Evolutionary conservation across 208 protist genomes (phyloP).

Genomic region (Crithidia fasciculata): DNA sequence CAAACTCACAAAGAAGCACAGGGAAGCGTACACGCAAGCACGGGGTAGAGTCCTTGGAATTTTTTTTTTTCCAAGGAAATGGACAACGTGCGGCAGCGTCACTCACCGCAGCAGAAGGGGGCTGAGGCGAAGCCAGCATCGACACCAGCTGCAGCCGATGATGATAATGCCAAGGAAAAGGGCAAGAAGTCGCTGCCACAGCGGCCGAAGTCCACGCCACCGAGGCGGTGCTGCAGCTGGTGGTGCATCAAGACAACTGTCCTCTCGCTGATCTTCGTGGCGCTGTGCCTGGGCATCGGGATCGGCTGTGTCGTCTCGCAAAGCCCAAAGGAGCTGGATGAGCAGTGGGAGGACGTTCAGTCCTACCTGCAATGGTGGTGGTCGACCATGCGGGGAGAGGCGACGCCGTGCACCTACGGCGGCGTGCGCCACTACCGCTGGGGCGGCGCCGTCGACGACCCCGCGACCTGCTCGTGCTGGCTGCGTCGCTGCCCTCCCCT

Average conservation of each 20-base stretch:
- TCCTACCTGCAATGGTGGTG: constrained; percentile 25
- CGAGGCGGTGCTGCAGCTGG: not conserved
- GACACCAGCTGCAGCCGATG: no score
- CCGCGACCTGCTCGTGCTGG: constrained; percentile 21
- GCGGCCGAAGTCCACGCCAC: not conserved
- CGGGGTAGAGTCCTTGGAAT: not conserved
- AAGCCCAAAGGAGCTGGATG: constrained; percentile 29
- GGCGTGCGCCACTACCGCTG: constrained; percentile 40
- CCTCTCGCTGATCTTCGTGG: constrained; percentile 12
- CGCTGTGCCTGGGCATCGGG: constrained; percentile 16
- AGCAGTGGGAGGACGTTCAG: constrained; percentile 41
- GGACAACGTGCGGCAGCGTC: constrained; percentile 8
- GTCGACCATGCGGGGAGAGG: constrained; percentile 11
- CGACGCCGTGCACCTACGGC: constrained; percentile 33
- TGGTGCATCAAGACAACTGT: not conserved
- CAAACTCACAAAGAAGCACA: no score
- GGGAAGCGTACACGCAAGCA: no score
- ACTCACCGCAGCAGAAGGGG: not conserved
- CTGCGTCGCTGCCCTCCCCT: constrained; percentile 35
- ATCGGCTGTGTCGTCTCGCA: constrained; percentile 12
- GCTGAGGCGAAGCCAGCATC: not conserved
- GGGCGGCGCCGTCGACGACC: constrained; percentile 25
- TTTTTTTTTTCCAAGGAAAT: constrained; percentile 11
- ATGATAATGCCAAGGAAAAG: not conserved
- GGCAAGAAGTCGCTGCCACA: not conserved